Evolutionary conservation across 176 grass and related monocot genomes (phyloP), one percentile per base, ranked within the genome.

Genomic region (Oryza longistaminata): DNA sequence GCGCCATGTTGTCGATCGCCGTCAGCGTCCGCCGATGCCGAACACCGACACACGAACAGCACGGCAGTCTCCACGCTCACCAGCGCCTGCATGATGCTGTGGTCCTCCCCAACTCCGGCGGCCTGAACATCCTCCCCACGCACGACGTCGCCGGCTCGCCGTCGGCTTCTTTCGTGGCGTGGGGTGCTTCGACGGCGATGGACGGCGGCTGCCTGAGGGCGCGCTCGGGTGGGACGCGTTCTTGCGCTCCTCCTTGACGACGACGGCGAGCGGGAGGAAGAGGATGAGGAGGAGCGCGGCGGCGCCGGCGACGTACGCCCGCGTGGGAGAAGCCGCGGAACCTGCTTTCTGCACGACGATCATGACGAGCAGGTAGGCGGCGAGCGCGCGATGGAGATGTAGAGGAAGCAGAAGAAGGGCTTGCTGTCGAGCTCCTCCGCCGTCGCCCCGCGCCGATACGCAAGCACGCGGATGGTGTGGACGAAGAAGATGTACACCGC

Each of bases 1-100:
- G 93, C 6, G 91, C 95, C 95, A 95, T 98, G 91, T 98, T 95
- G 87, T 98, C 95, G 77, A 98, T 98, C 17, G 95, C 95, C 0
- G 95, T 95, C 49, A 93, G 76, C 22, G 93, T 98, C 50, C 93
- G 11, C 95, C 96, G 62, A 95, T 88, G 21, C 96, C 93, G 64
- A 92, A 98, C n/a, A 91, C 86, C 7, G 90, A 88, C 9, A 86
- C 69, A 2, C 81, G 90, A 91, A 90, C 11, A 90, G 75, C 11
- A 91, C 60, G 14, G 88, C 24, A 82, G 88, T 91, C 77, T 91
- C 90, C 64, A 91, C 85, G 86, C 90, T 91, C 0, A 91, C 86
- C 9, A 88, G 77, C 25, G 90, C 90, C 46, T 91, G 86, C 85
- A 88, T 81, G 58, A 91, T 91, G 27, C 86, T 68, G 86, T 82